Conservation (phyloP, 495 filamentous ascomycete species). For the Trichoderma virens region DNA sequence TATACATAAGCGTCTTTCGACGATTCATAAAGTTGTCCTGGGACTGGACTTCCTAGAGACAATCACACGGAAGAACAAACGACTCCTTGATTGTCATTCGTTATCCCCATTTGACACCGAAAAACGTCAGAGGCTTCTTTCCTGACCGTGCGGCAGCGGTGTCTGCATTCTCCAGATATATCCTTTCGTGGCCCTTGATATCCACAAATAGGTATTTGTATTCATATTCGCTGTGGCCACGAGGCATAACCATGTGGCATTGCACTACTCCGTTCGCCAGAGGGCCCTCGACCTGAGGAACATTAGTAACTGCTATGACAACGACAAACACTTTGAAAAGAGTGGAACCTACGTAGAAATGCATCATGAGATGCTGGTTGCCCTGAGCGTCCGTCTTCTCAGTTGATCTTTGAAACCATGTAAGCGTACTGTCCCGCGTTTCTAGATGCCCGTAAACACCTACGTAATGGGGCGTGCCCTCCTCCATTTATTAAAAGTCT, state of each 20-base stretch:
- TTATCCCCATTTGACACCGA: conserved; percentile 59
- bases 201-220: conserved; percentile 79
- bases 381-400: conserved; percentile 63
- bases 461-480: conserved; percentile 79
- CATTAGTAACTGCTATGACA: neutral
- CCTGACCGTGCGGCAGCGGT: conserved; percentile 25
- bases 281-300: conserved; percentile 69
- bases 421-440: neutral
- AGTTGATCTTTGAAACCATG: conserved; percentile 42
- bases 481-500: conserved; percentile 74
- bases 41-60: too few species aligned
- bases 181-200: conserved; percentile 50
- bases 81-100: too few species aligned
- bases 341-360: conserved; percentile 79
- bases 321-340: neutral
- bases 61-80: too few species aligned
- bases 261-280: conserved; percentile 63
- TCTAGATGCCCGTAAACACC: conserved; percentile 18
- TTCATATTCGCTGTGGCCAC: conserved; percentile 57
- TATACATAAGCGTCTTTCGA: neutral
- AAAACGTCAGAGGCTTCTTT: conserved; percentile 49
- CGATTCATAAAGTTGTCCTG: too few species aligned
- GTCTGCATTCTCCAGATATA: conserved; percentile 57
- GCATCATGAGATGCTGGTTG: conserved; percentile 75
- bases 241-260: conserved; percentile 64